Evolutionary conservation across 176 grass and related monocot genomes (phyloP).

Genomic region (Lolium rigidum): DNA sequence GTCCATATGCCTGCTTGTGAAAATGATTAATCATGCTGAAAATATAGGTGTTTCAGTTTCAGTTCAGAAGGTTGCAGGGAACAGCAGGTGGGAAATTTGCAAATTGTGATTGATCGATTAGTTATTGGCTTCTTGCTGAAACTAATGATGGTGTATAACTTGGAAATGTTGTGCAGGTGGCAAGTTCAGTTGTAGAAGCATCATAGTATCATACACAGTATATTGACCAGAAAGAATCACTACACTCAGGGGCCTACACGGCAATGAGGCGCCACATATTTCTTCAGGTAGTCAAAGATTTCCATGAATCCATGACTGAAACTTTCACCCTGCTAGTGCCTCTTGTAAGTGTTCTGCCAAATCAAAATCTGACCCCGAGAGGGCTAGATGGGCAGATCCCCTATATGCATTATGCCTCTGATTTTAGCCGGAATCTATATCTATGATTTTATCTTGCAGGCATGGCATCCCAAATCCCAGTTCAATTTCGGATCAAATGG

Average conservation of each 20-base stretch:
- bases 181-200: not conserved
- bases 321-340: not conserved
- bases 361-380: not conserved
- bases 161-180: not conserved
- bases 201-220: not conserved
- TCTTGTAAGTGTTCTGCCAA: not conserved
- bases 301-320: not conserved
- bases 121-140: not conserved
- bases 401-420: too few relatives aligned
- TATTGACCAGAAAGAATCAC: not conserved
- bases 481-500: too few relatives aligned
- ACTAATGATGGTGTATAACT: not conserved
- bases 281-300: not conserved
- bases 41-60: not conserved
- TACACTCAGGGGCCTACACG: not conserved
- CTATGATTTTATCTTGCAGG: too few relatives aligned
- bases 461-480: too few relatives aligned
- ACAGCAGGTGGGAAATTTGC: too few relatives aligned
- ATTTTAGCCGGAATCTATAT: too few relatives aligned
- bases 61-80: not conserved
- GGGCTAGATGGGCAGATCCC: too few relatives aligned
- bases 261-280: not conserved
- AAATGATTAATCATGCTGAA: not conserved
- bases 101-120: too few relatives aligned
- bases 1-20: not conserved